These are phyloP conservation scores for Apostasia shenzhenica DNA, from an alignment of 106 monocot species.

Conservation along the genomic window DNA sequence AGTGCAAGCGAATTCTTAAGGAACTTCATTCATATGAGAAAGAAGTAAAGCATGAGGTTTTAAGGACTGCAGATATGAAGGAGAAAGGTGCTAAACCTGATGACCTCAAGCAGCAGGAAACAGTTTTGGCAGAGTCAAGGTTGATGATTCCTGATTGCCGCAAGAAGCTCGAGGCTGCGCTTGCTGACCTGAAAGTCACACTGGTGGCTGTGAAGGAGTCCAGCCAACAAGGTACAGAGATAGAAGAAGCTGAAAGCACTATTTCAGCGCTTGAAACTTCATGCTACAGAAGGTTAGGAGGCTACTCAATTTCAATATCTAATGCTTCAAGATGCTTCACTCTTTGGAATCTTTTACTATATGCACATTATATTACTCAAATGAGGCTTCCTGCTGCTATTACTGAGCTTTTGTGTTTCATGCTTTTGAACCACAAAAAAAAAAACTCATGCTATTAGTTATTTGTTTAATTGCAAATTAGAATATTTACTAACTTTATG, in stretches of 20 bases:
- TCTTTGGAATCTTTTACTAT: no score
- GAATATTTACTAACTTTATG: no score
- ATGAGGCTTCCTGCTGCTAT: no score
- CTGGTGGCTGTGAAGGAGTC: slow-evolving; percentile 82
- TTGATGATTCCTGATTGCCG: slow-evolving; percentile 98
- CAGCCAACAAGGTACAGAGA: slow-evolving; percentile 48
- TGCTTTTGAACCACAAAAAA: no score
- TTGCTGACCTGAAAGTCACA: slow-evolving; percentile 70
- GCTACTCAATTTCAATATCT: background rate
- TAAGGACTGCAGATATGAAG: slow-evolving; percentile 87
- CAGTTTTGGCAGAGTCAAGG: slow-evolving; percentile 93
- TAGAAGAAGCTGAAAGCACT: slow-evolving; percentile 63
- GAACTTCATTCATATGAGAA: slow-evolving; percentile 81
- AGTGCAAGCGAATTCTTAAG: slow-evolving; percentile 74
- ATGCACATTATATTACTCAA: no score
- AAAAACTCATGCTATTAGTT: no score
- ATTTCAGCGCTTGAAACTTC: slow-evolving; percentile 60
- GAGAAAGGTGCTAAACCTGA: slow-evolving; percentile 80
- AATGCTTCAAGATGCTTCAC: no score
- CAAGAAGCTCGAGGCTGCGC: slow-evolving; percentile 77
- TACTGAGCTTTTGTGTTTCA: no score
- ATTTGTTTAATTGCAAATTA: no score
- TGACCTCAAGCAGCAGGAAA: slow-evolving; percentile 98
- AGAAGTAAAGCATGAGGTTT: slow-evolving; percentile 72
- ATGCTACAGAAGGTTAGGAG: slow-evolving; percentile 30